Conservation (phyloP, 192 early-diverging fungal species). For the Spizellomyces sp. region DNA sequence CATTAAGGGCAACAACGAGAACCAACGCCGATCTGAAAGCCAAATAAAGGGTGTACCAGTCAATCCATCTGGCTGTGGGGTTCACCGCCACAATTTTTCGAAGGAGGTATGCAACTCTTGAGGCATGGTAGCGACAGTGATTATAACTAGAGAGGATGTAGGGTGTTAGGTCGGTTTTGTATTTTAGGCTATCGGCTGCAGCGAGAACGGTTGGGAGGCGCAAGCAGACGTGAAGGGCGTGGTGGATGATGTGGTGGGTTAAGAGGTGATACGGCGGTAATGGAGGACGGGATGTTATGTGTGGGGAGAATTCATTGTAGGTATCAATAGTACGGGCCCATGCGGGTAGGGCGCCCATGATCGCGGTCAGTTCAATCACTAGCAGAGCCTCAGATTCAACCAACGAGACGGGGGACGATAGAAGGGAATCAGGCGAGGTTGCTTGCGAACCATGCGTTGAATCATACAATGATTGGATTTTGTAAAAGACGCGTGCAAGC, state of each 20-base stretch:
- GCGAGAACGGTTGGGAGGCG: constrained; percentile 19
- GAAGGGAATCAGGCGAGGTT: neutral
- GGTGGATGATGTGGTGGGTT: constrained; percentile 25
- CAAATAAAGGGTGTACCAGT: constrained; percentile 26
- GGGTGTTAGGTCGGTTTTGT: neutral
- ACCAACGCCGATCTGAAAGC: constrained; percentile 21
- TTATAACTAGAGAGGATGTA: neutral
- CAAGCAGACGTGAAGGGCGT: constrained; percentile 14
- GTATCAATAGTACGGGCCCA: constrained; percentile 20
- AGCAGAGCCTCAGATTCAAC: neutral
- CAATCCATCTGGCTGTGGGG: constrained; percentile 16
- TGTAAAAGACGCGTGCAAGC: constrained; percentile 5
- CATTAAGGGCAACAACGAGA: constrained; percentile 17
- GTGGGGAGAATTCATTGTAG: constrained; percentile 16
- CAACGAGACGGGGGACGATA: neutral
- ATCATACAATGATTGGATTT: constrained; percentile 15
- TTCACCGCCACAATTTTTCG: constrained; percentile 21
- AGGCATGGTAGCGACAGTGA: constrained; percentile 22
- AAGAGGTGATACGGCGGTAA: constrained; percentile 25
- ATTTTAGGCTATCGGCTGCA: neutral
- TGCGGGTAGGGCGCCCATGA: constrained; percentile 6
- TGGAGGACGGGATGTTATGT: constrained; percentile 10
- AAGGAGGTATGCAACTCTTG: neutral
- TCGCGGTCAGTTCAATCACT: neutral
- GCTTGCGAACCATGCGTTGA: neutral